Conservation (phyloP, 805 yeast species). For the Lipomyces sp. region DNA sequence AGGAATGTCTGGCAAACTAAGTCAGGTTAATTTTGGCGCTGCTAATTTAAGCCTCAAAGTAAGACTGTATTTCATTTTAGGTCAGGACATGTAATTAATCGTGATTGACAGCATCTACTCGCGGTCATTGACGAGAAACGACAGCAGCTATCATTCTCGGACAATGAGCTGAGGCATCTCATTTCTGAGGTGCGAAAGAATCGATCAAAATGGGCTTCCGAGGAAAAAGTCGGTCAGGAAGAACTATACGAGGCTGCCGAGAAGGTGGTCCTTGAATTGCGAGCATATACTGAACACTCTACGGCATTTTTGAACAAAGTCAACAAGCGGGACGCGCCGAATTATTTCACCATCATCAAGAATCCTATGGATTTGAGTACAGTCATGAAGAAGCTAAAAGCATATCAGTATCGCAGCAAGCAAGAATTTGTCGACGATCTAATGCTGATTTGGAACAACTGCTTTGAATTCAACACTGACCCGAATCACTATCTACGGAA, state of each 20-base stretch:
- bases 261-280: constrained; percentile 81
- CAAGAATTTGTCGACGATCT: constrained; percentile 91
- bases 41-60: constrained; percentile 68
- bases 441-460: constrained; percentile 93
- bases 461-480: constrained; percentile 88
- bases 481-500: constrained; percentile 87
- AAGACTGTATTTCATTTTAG: background rate
- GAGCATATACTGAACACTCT: constrained; percentile 93
- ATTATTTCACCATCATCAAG: constrained; percentile 83
- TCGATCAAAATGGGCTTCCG: constrained; percentile 87
- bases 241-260: constrained; percentile 97
- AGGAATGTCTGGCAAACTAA: constrained; percentile 3
- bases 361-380: constrained; percentile 96
- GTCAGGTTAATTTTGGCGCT: constrained; percentile 52
- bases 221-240: constrained; percentile 93
- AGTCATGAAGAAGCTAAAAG: constrained; percentile 82
- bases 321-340: constrained; percentile 97
- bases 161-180: constrained; percentile 75
- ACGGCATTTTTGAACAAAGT: constrained; percentile 94
- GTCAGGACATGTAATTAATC: background rate
- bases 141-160: constrained; percentile 68
- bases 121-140: constrained; percentile 74
- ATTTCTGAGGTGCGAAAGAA: constrained; percentile 92
- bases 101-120: constrained; percentile 51
- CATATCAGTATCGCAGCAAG: constrained; percentile 77